These are phyloP conservation scores for Chaetomiaceae sp. DNA, from an alignment of 2,329 filamentous ascomycete species.

Conservation along the genomic window DNA sequence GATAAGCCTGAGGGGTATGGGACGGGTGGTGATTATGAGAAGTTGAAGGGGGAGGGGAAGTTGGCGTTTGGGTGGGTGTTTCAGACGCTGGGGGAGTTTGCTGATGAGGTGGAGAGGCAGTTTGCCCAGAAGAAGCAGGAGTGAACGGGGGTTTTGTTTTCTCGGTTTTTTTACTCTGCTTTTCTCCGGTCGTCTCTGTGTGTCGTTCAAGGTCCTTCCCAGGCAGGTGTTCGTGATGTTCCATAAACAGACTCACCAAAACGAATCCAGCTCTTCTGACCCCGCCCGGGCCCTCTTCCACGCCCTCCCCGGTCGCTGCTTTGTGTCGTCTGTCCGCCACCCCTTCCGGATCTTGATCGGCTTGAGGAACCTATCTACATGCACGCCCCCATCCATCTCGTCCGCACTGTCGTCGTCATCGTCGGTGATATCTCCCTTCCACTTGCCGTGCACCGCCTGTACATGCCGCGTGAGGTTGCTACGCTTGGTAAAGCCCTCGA, in stretches of 20 bases:
- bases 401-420: conserved; percentile 42
- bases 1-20: conserved; percentile 29
- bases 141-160: not conserved
- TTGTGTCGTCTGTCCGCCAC: conserved; percentile 40
- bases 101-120: conserved; percentile 37
- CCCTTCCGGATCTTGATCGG: conserved; percentile 47
- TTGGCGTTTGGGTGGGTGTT: conserved; percentile 36
- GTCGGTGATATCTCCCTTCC: no score
- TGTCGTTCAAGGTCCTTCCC: no score
- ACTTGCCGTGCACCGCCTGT: conserved; percentile 36
- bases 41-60: conserved; percentile 26
- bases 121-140: conserved; percentile 25
- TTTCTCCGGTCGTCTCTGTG: no score
- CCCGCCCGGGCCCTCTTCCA: conserved; percentile 7
- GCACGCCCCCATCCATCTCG: conserved; percentile 58
- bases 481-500: conserved; percentile 34
- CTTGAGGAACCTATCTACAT: conserved; percentile 63
- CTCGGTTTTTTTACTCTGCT: not conserved
- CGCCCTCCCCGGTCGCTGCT: conserved; percentile 10
- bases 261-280: conserved; percentile 9
- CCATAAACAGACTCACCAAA: no score
- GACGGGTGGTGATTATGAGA: conserved; percentile 19
- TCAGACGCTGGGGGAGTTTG: conserved; percentile 36
- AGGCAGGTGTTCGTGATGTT: no score
- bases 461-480: conserved; percentile 41